Conservation (phyloP, 371 early-diverging fungal species). For the Mycotypha africana region DNA sequence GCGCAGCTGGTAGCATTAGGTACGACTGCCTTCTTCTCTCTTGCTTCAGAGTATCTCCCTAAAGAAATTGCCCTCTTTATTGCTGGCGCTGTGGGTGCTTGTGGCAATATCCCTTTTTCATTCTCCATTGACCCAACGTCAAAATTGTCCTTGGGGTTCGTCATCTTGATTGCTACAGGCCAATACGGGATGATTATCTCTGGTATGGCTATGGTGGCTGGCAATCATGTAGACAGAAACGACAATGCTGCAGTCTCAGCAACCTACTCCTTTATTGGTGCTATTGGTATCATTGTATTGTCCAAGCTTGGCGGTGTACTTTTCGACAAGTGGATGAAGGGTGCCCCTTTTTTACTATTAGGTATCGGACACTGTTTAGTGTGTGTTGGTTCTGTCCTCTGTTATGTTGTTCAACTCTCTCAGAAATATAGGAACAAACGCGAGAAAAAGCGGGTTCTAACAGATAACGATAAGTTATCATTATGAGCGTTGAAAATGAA, state of each 20-base stretch:
- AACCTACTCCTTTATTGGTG: constrained; percentile 65
- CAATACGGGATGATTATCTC: constrained; percentile 75
- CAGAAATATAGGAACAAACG: no score
- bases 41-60: constrained; percentile 36
- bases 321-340: constrained; percentile 57
- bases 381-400: constrained; percentile 7
- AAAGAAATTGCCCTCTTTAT: constrained; percentile 46
- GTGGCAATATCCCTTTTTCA: constrained; percentile 57
- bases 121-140: constrained; percentile 52
- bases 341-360: constrained; percentile 59
- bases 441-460: no score
- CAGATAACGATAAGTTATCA: no score
- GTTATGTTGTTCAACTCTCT: no score
- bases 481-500: no score
- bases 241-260: constrained; percentile 68
- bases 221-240: constrained; percentile 40
- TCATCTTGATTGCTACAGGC: constrained; percentile 61
- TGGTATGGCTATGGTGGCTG: constrained; percentile 61
- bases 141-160: constrained; percentile 42
- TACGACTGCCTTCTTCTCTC: constrained; percentile 63
- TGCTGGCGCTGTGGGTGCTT: constrained; percentile 53
- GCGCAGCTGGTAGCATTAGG: constrained; percentile 68
- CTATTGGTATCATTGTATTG: constrained; percentile 37
- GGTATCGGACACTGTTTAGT: constrained; percentile 43
- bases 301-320: constrained; percentile 57